Conservation (phyloP, 768 basidiomycete species). For the Chalciporus pseudorubinellus region DNA sequence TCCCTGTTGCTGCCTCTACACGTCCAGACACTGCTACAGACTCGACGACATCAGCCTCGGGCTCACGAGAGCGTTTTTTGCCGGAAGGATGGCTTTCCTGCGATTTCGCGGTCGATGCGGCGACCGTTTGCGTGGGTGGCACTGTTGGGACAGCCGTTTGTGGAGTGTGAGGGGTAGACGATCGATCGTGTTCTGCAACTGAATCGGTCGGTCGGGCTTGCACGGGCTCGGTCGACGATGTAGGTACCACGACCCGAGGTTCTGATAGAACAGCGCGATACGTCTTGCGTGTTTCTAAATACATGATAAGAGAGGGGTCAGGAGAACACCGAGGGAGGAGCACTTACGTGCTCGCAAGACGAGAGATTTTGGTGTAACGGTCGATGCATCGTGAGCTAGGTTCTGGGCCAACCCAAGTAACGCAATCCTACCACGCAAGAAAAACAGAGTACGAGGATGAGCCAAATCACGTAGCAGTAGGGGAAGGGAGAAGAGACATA, state of each 20-base stretch:
- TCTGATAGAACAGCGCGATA: slow-evolving; percentile 80
- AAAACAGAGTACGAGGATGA: neutral
- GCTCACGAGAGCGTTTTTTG: slow-evolving; percentile 24
- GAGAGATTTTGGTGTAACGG: slow-evolving; percentile 62
- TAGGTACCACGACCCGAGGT: slow-evolving; percentile 61
- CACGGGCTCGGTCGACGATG: neutral
- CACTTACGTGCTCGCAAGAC: slow-evolving; percentile 70
- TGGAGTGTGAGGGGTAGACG: neutral
- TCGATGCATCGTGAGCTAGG: slow-evolving; percentile 58
- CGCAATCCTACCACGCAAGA: slow-evolving; percentile 56
- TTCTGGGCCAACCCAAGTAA: slow-evolving; percentile 71
- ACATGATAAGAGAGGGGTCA: neutral
- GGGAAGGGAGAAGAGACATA: slow-evolving; percentile 33
- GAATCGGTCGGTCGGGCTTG: neutral
- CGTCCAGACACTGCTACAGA: neutral
- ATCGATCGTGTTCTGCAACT: neutral
- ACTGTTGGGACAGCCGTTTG: neutral
- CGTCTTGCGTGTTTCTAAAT: slow-evolving; percentile 73
- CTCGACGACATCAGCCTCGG: slow-evolving; percentile 6
- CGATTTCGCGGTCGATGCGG: neutral
- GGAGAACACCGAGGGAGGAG: neutral
- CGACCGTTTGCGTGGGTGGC: neutral
- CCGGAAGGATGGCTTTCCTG: neutral
- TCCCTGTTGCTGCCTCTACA: neutral
- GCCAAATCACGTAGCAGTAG: neutral